Base-by-base conservation (phyloP, 1,284 basidiomycete species). In the Puccinia polysora region DNA sequence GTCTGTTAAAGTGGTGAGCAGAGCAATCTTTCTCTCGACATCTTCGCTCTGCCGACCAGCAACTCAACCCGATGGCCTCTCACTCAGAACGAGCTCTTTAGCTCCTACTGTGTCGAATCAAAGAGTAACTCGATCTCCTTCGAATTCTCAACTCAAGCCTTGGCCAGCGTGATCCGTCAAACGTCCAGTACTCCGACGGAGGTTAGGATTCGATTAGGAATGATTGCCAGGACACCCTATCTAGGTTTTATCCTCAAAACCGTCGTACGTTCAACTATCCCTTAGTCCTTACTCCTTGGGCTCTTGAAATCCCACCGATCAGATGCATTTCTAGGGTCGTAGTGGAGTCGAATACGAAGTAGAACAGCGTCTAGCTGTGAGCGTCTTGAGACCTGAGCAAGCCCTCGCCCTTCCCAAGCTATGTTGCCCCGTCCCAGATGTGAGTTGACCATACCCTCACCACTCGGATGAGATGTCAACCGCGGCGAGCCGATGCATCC, bases 391-490 rank as follows among this genome's bases (percentile, higher is more conserved):
- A 59, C 86, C 87, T 0, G 81, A 82, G 0, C 88, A 93, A 72
- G 86, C 90, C 15, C 85, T 84, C 20, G 85, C 84, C 73, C 83
- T 95, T 68, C 84, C 82, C 20, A 91, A 95, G 78, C 92, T 91
- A 0, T 79, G 90, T 75, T 94, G 91, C 80, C 91, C 92, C 0
- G 87, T 89, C 52, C 90, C 91, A 6, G 89, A 95, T 77, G 92
- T 92, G 76, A 73, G 85, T 79, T 75, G 74, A 53, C 36, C 15
- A 30, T n/a, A n/a, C 8, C 30, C 64, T 50, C 52, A 69, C 50
- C 30, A 56, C 50, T 20, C 50, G 15, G 40, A 30, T 47, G n/a
- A n/a, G n/a, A n/a, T n/a, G n/a, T n/a, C n/a, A n/a, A n/a, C n/a
- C n/a, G n/a, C n/a, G n/a, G n/a, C n/a, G n/a, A n/a, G n/a, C n/a